phyloP scores from a whole-genome alignment of 306 rosid genomes.

The Cucurbita moschata region DNA sequence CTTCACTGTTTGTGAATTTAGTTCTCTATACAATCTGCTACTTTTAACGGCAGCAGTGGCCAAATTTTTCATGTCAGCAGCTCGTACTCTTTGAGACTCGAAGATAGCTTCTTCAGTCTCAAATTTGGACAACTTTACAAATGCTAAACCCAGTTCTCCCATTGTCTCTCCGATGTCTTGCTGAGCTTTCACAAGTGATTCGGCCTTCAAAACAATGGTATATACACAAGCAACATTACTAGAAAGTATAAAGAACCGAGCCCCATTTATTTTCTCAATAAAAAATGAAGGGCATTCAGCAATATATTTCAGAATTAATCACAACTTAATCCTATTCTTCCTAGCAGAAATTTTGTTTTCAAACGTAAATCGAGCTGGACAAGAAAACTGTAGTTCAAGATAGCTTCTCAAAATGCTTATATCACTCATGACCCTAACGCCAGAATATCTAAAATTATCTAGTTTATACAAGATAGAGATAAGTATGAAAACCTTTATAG shows the following conservation, averaged over 20 bases:
- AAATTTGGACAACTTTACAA: slow-evolving; percentile 69
- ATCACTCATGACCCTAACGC: not conserved
- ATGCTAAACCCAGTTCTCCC: slow-evolving; percentile 84
- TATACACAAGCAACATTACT: slow-evolving; percentile 10
- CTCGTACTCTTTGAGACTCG: slow-evolving; percentile 58
- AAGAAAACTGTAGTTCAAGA: not conserved
- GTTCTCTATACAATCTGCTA: slow-evolving; percentile 80
- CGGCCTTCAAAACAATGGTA: slow-evolving; percentile 42
- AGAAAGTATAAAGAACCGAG: not conserved
- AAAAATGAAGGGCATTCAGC: not conserved
- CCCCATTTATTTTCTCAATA: not conserved
- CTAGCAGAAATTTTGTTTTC: not conserved
- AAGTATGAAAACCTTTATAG: not conserved
- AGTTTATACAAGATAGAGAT: not conserved
- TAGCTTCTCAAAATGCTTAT: not conserved
- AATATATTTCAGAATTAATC: not conserved
- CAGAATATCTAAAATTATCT: not conserved
- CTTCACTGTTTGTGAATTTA: slow-evolving; percentile 84
- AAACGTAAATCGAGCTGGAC: not conserved
- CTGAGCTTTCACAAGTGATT: slow-evolving; percentile 86
- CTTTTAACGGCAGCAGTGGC: slow-evolving; percentile 94
- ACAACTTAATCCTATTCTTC: not conserved
- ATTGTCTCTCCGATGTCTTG: slow-evolving; percentile 90
- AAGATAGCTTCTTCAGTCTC: slow-evolving; percentile 69
- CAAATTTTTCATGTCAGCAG: slow-evolving; percentile 61